Percentiles rank a stretch among this genome's conserved stretches.
Conservation (phyloP, 768 basidiomycete genomes). For the Mycena kentingensis region DNA sequence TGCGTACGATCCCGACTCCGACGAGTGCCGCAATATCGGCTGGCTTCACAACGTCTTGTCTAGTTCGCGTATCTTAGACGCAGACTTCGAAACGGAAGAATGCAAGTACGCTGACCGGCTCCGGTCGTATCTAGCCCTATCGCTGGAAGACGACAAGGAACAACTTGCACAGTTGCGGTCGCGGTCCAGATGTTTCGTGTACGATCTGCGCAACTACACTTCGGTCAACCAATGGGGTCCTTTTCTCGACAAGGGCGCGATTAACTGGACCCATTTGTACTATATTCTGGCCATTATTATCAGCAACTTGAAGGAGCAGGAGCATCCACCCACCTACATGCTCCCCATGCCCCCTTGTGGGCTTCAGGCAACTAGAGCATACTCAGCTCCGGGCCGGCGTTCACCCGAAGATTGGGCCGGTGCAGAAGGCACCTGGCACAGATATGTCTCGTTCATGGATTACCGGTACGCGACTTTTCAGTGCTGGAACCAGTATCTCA, state of each 20-base stretch:
- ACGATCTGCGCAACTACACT: constrained; percentile 64
- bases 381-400: constrained; percentile 50
- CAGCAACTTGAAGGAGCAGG: constrained; percentile 55
- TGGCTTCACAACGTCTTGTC: constrained; percentile 50
- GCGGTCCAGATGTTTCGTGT: constrained; percentile 52
- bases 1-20: constrained; percentile 29
- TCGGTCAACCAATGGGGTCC: constrained; percentile 61
- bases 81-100: constrained; percentile 20
- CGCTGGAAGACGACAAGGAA: constrained; percentile 38
- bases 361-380: constrained; percentile 52
- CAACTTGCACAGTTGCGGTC: constrained; percentile 45
- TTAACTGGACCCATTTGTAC: constrained; percentile 69
- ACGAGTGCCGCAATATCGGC: constrained; percentile 34
- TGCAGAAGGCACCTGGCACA: constrained; percentile 71
- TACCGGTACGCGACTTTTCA: constrained; percentile 51
- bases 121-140: constrained; percentile 50
- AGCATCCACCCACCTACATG: constrained; percentile 42
- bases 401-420: constrained; percentile 67
- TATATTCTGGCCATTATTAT: constrained; percentile 56
- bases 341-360: constrained; percentile 50
- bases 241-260: constrained; percentile 41
- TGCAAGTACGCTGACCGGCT: constrained; percentile 45
- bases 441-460: constrained; percentile 79
- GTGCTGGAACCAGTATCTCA: neutral
- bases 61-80: constrained; percentile 39